Conservation (phyloP, 176 grass and related monocot genomes). For the Triticum urartu region DNA sequence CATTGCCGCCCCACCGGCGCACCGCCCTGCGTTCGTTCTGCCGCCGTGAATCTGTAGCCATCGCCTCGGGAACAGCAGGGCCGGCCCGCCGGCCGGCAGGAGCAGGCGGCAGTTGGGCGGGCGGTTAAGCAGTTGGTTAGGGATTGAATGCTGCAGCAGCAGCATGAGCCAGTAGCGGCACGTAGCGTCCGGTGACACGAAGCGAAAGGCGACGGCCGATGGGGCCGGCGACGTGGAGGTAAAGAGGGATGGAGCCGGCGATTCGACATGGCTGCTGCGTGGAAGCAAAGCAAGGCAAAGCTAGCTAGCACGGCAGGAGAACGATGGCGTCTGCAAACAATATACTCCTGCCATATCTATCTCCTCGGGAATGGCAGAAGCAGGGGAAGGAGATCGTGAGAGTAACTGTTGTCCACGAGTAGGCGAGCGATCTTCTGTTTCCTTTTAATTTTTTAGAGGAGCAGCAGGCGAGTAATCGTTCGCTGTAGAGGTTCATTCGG, state of each 20-base stretch:
- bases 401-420: no score
- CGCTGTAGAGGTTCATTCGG: no score
- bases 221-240: no score
- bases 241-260: no score
- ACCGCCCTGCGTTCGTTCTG: background rate
- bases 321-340: background rate
- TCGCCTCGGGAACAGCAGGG: conserved; percentile 15
- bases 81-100: background rate
- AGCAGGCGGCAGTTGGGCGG: background rate
- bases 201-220: background rate
- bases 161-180: background rate
- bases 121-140: background rate
- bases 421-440: no score
- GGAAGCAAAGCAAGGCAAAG: background rate
- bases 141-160: conserved; percentile 9
- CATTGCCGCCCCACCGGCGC: background rate
- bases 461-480: no score
- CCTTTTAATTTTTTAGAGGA: no score
- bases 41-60: conserved; percentile 1
- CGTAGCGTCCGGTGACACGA: background rate
- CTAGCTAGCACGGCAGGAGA: background rate
- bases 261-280: no score
- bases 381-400: no score
- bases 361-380: no score
- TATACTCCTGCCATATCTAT: no score